phyloP scores from a whole-genome alignment of 2,329 filamentous ascomycete genomes.

The Aschersonia sp. region DNA sequence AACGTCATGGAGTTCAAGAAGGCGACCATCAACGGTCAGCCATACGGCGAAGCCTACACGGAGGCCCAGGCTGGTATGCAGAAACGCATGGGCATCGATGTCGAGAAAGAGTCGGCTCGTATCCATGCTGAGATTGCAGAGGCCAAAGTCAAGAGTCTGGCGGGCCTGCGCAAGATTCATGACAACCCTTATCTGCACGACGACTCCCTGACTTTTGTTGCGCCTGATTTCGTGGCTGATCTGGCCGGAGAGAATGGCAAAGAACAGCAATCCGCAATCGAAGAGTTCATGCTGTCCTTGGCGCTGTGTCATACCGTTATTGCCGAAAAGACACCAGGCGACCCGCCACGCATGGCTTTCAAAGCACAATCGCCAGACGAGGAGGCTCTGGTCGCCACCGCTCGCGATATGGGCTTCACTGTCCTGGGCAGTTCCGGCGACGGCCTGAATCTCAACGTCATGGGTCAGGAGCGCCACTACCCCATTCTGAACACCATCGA shows the following conservation, averaged over 20 bases:
- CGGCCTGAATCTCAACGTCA: conserved; percentile 71
- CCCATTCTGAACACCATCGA: conserved; percentile 87
- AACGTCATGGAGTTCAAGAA: conserved; percentile 99
- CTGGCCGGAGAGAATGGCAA: conserved; percentile 61
- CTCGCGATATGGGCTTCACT: conserved; percentile 88
- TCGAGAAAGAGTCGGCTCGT: conserved; percentile 62
- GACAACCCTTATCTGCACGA: conserved; percentile 86
- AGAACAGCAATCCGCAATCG: conserved; percentile 63
- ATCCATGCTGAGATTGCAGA: conserved; percentile 65
- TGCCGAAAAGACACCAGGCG: conserved; percentile 76
- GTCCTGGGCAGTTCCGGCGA: conserved; percentile 69
- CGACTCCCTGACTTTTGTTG: conserved; percentile 81
- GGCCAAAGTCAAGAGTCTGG: conserved; percentile 60
- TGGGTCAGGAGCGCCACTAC: conserved; percentile 76
- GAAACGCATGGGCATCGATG: conserved; percentile 74
- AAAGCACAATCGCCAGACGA: conserved; percentile 97
- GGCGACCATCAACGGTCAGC: conserved; percentile 85
- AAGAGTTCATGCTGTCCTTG: conserved; percentile 86
- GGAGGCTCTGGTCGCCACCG: conserved; percentile 83
- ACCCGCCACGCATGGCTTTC: conserved; percentile 82
- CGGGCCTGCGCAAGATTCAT: conserved; percentile 59
- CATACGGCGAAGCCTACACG: conserved; percentile 95
- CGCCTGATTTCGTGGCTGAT: conserved; percentile 78
- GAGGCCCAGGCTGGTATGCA: conserved; percentile 96
- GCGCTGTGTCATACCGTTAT: conserved; percentile 97